A percentile compares a stretch with the other conserved stretches of the same genome.
Evolutionary conservation across 2,329 filamentous ascomycete species (phyloP).

Genomic region (Fusarium robinianum): DNA sequence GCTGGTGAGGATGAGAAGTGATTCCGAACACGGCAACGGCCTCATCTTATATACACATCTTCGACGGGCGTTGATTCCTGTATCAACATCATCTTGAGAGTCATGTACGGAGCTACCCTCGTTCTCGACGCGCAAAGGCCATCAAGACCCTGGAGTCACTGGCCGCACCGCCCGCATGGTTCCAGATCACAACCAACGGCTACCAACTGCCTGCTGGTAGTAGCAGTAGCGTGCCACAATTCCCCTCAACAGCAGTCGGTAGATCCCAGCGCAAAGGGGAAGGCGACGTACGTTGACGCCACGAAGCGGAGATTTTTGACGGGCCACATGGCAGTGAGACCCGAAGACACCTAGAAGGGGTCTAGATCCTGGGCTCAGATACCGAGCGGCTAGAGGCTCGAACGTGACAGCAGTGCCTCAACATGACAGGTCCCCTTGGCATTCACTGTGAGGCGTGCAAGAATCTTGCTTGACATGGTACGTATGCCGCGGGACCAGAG

Average conservation of each 20-base stretch:
- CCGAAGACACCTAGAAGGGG: conserved; percentile 33
- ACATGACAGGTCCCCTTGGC: conserved; percentile 12
- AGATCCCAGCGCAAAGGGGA: conserved; percentile 31
- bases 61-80: too few species aligned
- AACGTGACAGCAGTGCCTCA: conserved; percentile 12
- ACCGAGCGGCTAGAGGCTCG: conserved; percentile 8
- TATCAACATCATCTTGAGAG: conserved; percentile 6
- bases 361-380: conserved; percentile 9
- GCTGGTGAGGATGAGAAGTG: conserved; percentile 8
- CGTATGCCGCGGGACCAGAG: too few species aligned
- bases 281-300: conserved; percentile 21
- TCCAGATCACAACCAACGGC: too few species aligned
- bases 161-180: too few species aligned
- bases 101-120: neutral
- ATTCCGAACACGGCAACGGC: too few species aligned
- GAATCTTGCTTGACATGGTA: too few species aligned
- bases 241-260: conserved; percentile 10
- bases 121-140: too few species aligned
- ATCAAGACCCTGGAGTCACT: too few species aligned
- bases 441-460: too few species aligned
- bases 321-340: conserved; percentile 5
- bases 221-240: conserved; percentile 12
- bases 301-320: conserved; percentile 6
- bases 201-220: conserved; percentile 34
- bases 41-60: too few species aligned